A percentile compares a stretch with the other conserved stretches of the same genome.
These are phyloP conservation scores for Cryptococcus jaspeensis DNA, from an alignment of 1,284 basidiomycete genomes.

Conservation along the genomic window DNA sequence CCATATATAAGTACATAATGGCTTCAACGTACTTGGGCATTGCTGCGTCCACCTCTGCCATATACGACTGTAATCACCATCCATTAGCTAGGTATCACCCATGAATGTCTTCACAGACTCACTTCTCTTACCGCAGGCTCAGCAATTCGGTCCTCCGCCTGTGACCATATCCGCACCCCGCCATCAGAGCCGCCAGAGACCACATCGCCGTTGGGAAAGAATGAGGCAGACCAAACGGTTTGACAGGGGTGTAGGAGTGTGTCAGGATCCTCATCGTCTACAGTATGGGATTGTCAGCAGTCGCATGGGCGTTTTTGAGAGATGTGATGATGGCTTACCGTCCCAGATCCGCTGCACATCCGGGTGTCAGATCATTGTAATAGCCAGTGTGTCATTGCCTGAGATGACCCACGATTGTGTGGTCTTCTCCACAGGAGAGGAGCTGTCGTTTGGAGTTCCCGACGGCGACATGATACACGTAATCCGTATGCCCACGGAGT, in stretches of 20 bases:
- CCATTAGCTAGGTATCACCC: neutral
- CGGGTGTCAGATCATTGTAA: slow-evolving; percentile 1
- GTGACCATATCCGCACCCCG: slow-evolving; percentile 28
- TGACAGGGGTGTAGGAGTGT: slow-evolving; percentile 35
- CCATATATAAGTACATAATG: neutral
- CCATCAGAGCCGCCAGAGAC: slow-evolving; percentile 41
- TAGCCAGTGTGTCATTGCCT: neutral
- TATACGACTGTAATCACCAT: slow-evolving; percentile 2
- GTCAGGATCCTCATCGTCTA: neutral
- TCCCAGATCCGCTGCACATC: slow-evolving; percentile 23
- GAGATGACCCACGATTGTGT: slow-evolving; percentile 29
- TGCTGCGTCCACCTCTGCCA: neutral
- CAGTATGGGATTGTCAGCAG: neutral
- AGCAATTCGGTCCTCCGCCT: slow-evolving; percentile 6
- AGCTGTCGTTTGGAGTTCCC: slow-evolving; percentile 3
- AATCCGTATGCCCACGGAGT: slow-evolving; percentile 32
- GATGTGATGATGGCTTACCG: slow-evolving; percentile 12
- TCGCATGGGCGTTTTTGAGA: neutral
- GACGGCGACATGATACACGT: slow-evolving; percentile 28
- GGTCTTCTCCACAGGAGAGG: slow-evolving; percentile 40
- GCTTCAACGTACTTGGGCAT: slow-evolving; percentile 2
- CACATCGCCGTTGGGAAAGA: slow-evolving; percentile 31
- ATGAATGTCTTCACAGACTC: neutral
- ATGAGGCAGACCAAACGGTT: slow-evolving; percentile 34
- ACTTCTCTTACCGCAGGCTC: slow-evolving; percentile 11